Evolutionary conservation across 345 rosid genomes (phyloP), one percentile per base, ranked within the genome.

Genomic region (Salix viminalis): DNA sequence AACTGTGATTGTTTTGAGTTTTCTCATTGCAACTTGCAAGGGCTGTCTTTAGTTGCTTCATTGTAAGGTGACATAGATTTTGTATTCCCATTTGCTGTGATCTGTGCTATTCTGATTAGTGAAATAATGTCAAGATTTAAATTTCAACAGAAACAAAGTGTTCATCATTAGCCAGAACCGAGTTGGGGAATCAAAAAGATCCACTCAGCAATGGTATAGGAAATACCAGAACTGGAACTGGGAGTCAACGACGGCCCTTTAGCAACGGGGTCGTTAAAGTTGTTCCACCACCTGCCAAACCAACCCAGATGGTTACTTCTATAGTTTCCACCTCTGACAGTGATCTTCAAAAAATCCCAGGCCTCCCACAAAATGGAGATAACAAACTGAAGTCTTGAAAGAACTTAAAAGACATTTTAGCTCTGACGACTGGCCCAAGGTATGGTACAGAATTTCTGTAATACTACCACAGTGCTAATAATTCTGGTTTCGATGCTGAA

Each of bases 161-260:
- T 84, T 92, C 89, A 67, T 84, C 91, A 18, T 77, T 88, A 34
- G 93, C 91, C 37, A 89, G 96, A 86, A 79, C 83, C 61, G 95
- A 92, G 69, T 24, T 77, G 77, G 91, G 89, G 65, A 77, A 72
- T 84, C 86, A 76, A 42, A 85, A 76, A 82, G 91, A 83, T 26
- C 75, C 77, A 60, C 68, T 78, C 81, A 65, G 72, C 85, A 87
- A 83, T 48, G 79, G 84, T 73, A 75, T 79, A 26, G 52, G 83
- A 75, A 81, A 74, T 46, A 79, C 76, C 46, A 86, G 87, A 87
- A 77, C 80, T 28, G 90, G 85, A 82, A 70, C 79, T 19, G 91
- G 88, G 75, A 79, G 81, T 73, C 88, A 73, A 67, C 90, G 82
- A 21, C 80, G 81, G 70, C 83, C 86, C 24, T 70, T 84, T 52